phyloP scores from a whole-genome alignment of 495 filamentous ascomycete species.

The Evernia prunastri region DNA sequence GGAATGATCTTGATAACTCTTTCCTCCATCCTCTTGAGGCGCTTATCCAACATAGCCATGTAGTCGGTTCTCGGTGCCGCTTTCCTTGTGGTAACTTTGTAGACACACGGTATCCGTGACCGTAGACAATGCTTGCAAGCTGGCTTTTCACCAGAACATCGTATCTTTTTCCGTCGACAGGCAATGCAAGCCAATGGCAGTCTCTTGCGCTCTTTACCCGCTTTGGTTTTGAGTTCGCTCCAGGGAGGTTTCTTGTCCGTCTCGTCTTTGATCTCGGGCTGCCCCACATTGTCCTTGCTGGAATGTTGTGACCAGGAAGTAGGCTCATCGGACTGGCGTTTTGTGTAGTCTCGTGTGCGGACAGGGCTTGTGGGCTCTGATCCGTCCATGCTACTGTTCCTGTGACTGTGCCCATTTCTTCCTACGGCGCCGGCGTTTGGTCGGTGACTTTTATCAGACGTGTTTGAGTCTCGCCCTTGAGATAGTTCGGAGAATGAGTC shows the following conservation, averaged over 20 bases:
- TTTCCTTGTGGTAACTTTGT: conserved; percentile 93
- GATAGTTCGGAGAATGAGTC: conserved; percentile 16
- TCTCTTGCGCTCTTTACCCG: conserved; percentile 91
- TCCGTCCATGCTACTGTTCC: conserved; percentile 31
- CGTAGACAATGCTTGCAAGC: conserved; percentile 94
- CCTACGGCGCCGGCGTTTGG: conserved; percentile 5
- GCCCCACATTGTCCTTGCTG: conserved; percentile 26
- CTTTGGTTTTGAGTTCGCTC: conserved; percentile 96
- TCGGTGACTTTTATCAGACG: conserved; percentile 1
- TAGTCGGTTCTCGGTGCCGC: conserved; percentile 96
- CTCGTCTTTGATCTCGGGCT: conserved; percentile 43
- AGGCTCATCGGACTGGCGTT: conserved; percentile 12
- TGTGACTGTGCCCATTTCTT: conserved; percentile 12
- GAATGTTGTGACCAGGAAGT: conserved; percentile 8
- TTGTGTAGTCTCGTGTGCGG: conserved; percentile 40
- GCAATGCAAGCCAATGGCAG: conserved; percentile 93
- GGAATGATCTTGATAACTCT: conserved; percentile 94
- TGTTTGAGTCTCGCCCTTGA: conserved; percentile 3
- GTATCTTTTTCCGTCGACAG: conserved; percentile 94
- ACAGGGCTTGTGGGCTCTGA: conserved; percentile 41
- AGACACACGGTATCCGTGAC: conserved; percentile 94
- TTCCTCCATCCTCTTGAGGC: conserved; percentile 92
- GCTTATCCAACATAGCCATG: conserved; percentile 97
- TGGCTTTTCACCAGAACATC: conserved; percentile 95
- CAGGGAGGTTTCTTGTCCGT: conserved; percentile 63